Percentiles rank a stretch among this genome's conserved stretches.
Evolutionary conservation across 495 filamentous ascomycete species (phyloP).

Genomic region (Neurospora tetraspora): DNA sequence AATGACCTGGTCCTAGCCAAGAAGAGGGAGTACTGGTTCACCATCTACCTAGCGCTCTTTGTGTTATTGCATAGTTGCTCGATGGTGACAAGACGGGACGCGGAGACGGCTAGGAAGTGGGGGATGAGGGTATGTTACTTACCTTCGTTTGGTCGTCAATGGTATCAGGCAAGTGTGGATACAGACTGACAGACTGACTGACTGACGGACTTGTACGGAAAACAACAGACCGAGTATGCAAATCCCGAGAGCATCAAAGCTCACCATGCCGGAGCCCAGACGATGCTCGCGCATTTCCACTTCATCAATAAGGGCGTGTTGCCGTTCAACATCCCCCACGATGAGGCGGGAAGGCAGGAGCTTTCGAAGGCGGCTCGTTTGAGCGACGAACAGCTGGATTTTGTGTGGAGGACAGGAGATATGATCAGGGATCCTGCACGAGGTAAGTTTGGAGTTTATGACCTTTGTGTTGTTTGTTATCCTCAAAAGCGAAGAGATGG

Average conservation of each 20-base stretch:
- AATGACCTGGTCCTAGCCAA: constrained; percentile 19
- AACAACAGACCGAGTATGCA: constrained; percentile 7
- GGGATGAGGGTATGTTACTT: constrained; percentile 7
- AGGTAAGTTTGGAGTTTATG: neutral
- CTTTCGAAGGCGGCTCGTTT: constrained; percentile 16
- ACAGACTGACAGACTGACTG: neutral
- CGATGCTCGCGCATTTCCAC: constrained; percentile 35
- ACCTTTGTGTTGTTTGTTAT: neutral
- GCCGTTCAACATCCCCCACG: constrained; percentile 13
- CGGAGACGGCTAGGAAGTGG: constrained; percentile 14
- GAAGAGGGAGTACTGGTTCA: constrained; percentile 21
- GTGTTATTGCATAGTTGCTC: constrained; percentile 20
- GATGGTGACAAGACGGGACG: constrained; percentile 16
- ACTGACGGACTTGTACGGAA: neutral
- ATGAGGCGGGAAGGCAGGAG: constrained; percentile 3
- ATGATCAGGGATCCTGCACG: constrained; percentile 7
- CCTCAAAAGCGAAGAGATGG: neutral
- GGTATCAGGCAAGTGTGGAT: neutral
- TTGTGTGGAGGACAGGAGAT: constrained; percentile 13
- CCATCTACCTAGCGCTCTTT: constrained; percentile 19
- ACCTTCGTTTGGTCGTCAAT: neutral
- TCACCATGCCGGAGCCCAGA: constrained; percentile 28
- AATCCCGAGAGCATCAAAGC: constrained; percentile 14
- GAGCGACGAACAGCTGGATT: constrained; percentile 12
- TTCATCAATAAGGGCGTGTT: constrained; percentile 30